A percentile compares a stretch with the other conserved stretches of the same genome.
Evolutionary conservation across 2,329 filamentous ascomycete species (phyloP).

Genomic region (Corinectria fuckeliana): DNA sequence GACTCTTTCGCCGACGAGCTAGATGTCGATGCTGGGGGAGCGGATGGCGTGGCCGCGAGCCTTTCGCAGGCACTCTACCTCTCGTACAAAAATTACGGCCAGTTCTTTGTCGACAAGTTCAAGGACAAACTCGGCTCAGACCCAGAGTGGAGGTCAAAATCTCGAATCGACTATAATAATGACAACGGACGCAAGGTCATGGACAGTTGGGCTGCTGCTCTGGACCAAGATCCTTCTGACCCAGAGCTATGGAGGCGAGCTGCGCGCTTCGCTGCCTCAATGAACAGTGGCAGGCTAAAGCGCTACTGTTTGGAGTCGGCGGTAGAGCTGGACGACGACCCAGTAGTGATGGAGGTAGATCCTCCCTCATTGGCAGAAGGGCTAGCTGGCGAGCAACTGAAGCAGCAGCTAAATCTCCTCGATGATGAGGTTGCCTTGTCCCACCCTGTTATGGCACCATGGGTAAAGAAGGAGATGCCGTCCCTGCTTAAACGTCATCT

Average conservation of each 20-base stretch:
- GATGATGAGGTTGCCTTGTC: constrained; percentile 62
- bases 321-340: constrained; percentile 71
- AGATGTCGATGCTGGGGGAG: constrained; percentile 65
- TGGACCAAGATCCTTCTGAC: constrained; percentile 71
- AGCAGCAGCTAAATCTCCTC: constrained; percentile 59
- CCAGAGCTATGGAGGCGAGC: constrained; percentile 69
- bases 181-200: constrained; percentile 55
- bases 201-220: constrained; percentile 62
- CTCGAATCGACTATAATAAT: constrained; percentile 38
- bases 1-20: constrained; percentile 59
- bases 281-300: constrained; percentile 63
- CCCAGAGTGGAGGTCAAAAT: constrained; percentile 55
- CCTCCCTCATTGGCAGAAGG: constrained; percentile 69
- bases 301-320: constrained; percentile 71
- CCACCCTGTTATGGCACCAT: constrained; percentile 67
- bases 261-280: constrained; percentile 63
- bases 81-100: constrained; percentile 93
- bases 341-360: constrained; percentile 65
- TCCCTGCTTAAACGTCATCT: constrained; percentile 58
- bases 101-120: constrained; percentile 79
- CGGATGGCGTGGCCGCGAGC: constrained; percentile 79
- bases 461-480: constrained; percentile 59
- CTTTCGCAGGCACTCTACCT: constrained; percentile 90
- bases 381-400: constrained; percentile 68
- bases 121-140: constrained; percentile 48